Evolutionary conservation across 83 land plant genomes (phyloP).

Genomic region (Thuja plicata): DNA sequence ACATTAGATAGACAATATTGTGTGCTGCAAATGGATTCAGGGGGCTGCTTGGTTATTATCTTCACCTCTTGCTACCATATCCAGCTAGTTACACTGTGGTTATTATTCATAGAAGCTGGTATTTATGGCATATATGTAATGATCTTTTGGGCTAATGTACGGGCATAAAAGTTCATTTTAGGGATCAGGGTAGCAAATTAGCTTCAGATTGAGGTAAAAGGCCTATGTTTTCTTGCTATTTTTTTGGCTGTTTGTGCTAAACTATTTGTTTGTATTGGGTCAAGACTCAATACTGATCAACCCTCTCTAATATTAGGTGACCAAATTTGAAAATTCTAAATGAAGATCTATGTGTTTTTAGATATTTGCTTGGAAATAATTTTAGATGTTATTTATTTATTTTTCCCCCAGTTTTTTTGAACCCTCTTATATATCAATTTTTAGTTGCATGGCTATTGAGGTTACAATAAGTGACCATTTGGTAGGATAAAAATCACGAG

Average conservation of each 20-base stretch:
- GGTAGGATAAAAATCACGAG: too few relatives aligned
- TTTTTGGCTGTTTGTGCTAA: not conserved
- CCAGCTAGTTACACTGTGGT: not conserved
- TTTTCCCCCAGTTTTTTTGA: not conserved
- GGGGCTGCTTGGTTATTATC: not conserved
- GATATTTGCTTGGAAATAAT: not conserved
- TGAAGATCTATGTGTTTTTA: not conserved
- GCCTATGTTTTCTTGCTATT: not conserved
- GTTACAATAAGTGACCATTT: too few relatives aligned
- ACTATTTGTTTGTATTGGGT: not conserved
- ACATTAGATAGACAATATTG: not conserved
- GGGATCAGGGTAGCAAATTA: not conserved
- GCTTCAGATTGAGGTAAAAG: not conserved
- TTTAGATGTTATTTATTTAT: not conserved
- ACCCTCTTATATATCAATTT: not conserved
- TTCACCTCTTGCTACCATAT: not conserved
- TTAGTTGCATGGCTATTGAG: not conserved
- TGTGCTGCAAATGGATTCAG: not conserved
- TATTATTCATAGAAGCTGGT: not conserved
- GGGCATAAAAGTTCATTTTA: not conserved
- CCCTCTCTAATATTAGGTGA: not conserved
- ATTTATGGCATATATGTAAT: not conserved
- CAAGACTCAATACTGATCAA: not conserved
- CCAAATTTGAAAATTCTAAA: not conserved
- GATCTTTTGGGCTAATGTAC: not conserved